Evolutionary conservation across 2,329 filamentous ascomycete genomes (phyloP).

Genomic region (Beauveria medogensis): DNA sequence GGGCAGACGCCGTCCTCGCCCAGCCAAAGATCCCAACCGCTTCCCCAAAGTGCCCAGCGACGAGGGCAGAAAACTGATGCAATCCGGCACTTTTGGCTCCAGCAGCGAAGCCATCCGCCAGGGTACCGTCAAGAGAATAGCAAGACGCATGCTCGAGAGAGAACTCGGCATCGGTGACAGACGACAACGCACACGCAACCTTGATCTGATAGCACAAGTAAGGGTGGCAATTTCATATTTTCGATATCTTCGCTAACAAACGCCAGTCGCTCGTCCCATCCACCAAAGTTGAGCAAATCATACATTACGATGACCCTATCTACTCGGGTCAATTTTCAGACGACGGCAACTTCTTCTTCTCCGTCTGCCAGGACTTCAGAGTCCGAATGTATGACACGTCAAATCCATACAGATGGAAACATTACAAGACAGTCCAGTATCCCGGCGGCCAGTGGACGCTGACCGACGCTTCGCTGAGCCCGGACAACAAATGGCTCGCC

Average conservation of each 20-base stretch:
- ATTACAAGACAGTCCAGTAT: slow-evolving; percentile 85
- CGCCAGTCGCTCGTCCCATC: slow-evolving; percentile 65
- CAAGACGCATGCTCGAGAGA: slow-evolving; percentile 66
- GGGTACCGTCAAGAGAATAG: slow-evolving; percentile 48
- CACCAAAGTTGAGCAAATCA: slow-evolving; percentile 72
- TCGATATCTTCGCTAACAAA: not conserved
- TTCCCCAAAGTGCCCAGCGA: slow-evolving; percentile 83
- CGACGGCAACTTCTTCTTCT: slow-evolving; percentile 96
- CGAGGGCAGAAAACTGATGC: slow-evolving; percentile 70
- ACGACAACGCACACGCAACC: slow-evolving; percentile 51
- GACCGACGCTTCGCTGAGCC: slow-evolving; percentile 84
- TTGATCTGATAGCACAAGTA: slow-evolving; percentile 60
- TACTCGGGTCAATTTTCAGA: slow-evolving; percentile 96
- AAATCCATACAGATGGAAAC: slow-evolving; percentile 90
- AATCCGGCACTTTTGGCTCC: slow-evolving; percentile 69
- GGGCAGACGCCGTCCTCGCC: slow-evolving; percentile 35
- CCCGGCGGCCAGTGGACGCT: slow-evolving; percentile 91
- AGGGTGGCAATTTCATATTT: slow-evolving; percentile 11
- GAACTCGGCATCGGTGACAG: slow-evolving; percentile 67
- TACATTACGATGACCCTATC: slow-evolving; percentile 77
- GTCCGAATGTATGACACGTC: slow-evolving; percentile 97
- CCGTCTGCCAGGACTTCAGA: slow-evolving; percentile 83
- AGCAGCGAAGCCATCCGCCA: slow-evolving; percentile 47
- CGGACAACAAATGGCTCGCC: slow-evolving; percentile 84
- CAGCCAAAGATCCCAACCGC: slow-evolving; percentile 42